Base-by-base conservation (phyloP, 2,329 filamentous ascomycete species). In the Calonectria honghensis region DNA sequence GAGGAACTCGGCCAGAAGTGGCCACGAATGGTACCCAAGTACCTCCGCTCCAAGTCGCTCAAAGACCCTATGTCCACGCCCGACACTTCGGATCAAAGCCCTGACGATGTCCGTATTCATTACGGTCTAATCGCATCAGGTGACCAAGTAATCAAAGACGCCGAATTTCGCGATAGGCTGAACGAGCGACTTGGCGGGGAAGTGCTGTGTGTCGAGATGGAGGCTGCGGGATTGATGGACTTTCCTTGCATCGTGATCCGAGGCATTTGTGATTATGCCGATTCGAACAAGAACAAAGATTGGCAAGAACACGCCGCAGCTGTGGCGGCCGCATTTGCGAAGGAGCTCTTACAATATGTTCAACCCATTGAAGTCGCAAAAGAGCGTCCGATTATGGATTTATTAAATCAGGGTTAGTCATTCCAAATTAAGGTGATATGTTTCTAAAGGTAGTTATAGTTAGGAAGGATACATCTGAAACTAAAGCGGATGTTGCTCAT, bases 251-350 rank as follows among this genome's bases (percentile, higher is more conserved):
- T 64, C 5, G 24, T 64, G 6, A 64, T 64, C 27, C 35, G 59
- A 7, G 59, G 59, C 3, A 64, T 64, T 27, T 64, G 59, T 20
- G 59, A 64, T 10, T 64, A 64, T 35, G 35, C 59, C 5, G 37
- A 64, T 31, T 64, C 37, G 1, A 3, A 48, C 2, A 64, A 64
- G 24, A 64, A 45, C 37, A 64, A 64, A n/a, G 24, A 18, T 10
- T 64, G 59, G 59, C 59, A 64, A 31, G 59, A 64, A 41, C 7
- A 64, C 10, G 35, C 35, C 9, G 37, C 59, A 31, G 35, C 35
- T 29, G 10, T 64, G 24, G 59, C 59, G 2, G 59, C 59, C 2
- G 37, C 59, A 2, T 64, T 45, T 31, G 59, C 59, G 1, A 64
- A 64, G n/a, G 59, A 64, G 14, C 37, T 64, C 29, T 35, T 64